Conservation (phyloP, 352 stramenopile genomes). For the Salisapilia sapeloensis region DNA sequence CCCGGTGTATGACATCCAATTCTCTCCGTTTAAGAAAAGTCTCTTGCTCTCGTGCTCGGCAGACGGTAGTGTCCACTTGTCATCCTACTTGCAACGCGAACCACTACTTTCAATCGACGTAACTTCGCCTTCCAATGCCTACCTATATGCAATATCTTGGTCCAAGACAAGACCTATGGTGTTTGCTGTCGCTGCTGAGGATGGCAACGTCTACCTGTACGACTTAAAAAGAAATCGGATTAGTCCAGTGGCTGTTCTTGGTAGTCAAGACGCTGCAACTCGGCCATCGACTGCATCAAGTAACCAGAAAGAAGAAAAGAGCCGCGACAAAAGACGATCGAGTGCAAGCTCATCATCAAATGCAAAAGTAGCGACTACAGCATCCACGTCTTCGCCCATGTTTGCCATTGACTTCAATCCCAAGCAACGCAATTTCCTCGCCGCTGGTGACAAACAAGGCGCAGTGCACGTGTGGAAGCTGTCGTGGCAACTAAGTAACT, state of each 20-base stretch:
- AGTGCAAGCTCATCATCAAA: no score
- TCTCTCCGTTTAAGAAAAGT: constrained; percentile 71
- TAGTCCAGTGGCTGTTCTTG: constrained; percentile 17
- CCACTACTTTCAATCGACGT: constrained; percentile 51
- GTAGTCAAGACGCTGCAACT: background rate
- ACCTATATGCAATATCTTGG: constrained; percentile 63
- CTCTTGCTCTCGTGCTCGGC: constrained; percentile 62
- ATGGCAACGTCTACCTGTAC: constrained; percentile 60
- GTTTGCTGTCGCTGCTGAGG: constrained; percentile 49
- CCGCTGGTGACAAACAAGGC: constrained; percentile 36
- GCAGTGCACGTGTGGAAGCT: constrained; percentile 74
- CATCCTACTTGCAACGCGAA: constrained; percentile 41
- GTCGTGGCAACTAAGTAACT: constrained; percentile 61
- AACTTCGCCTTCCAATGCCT: constrained; percentile 26
- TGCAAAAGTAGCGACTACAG: no score
- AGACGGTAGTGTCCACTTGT: constrained; percentile 67
- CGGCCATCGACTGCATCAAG: no score
- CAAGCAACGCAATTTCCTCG: constrained; percentile 71
- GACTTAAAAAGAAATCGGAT: constrained; percentile 44
- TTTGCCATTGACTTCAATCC: constrained; percentile 67
- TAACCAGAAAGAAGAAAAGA: no score
- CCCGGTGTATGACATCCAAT: constrained; percentile 62
- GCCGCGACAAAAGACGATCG: no score
- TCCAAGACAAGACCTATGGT: constrained; percentile 58
- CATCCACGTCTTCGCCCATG: constrained; percentile 12